Conservation (phyloP, 495 filamentous ascomycete species). For the Xylaria scruposa region DNA sequence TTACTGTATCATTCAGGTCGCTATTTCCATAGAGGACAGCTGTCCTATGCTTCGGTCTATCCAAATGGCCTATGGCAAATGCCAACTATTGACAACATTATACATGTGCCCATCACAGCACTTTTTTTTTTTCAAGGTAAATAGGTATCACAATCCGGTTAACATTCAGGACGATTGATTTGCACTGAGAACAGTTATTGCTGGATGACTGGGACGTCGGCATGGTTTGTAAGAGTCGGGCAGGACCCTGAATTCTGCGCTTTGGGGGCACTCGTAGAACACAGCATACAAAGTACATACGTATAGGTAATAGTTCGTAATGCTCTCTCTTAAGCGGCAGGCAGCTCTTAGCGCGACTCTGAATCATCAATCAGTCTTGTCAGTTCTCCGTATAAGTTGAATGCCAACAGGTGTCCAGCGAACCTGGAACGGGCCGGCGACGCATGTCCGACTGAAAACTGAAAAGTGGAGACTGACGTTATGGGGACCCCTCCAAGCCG, state of each 20-base stretch:
- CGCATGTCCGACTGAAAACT: neutral
- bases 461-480: slow-evolving; percentile 11
- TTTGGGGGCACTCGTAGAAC: no score
- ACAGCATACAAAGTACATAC: no score
- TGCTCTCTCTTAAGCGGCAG: neutral
- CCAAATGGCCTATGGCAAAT: neutral
- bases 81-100: neutral
- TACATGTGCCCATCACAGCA: neutral
- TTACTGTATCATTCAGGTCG: no score
- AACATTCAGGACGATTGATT: neutral
- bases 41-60: neutral
- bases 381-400: neutral
- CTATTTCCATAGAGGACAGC: neutral
- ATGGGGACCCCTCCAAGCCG: slow-evolving; percentile 6
- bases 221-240: neutral
- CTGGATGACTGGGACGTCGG: neutral
- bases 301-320: no score
- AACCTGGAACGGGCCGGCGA: neutral
- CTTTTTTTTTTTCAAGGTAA: neutral
- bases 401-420: neutral
- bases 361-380: no score
- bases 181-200: neutral
- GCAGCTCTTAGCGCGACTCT: neutral
- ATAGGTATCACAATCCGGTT: neutral
- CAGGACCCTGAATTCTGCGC: no score